A percentile compares a stretch with the other conserved stretches of the same genome.
These are phyloP conservation scores for Parastagonospora nodorum DNA, from an alignment of 2,329 filamentous ascomycete species.

Conservation along the genomic window DNA sequence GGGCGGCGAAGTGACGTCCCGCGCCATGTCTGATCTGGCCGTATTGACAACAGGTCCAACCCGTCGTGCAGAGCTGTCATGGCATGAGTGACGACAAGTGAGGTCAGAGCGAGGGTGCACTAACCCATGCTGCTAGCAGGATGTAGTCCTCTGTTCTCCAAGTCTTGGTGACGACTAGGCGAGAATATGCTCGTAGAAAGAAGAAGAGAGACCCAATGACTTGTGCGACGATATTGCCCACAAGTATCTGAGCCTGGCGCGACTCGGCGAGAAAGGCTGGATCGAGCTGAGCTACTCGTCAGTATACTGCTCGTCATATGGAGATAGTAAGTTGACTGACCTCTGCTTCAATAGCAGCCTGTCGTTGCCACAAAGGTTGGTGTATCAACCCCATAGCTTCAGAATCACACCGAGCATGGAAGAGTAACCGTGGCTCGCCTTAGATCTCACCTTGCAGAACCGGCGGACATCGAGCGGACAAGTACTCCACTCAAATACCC, in stretches of 20 bases:
- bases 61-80: constrained; percentile 19
- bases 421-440: no score
- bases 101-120: background rate
- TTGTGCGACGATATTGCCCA: constrained; percentile 22
- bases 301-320: background rate
- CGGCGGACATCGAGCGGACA: background rate
- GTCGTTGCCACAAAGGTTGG: background rate
- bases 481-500: background rate
- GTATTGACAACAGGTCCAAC: constrained; percentile 27
- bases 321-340: background rate
- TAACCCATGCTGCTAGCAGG: constrained; percentile 23
- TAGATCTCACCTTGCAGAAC: background rate
- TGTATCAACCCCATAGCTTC: background rate
- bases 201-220: constrained; percentile 21
- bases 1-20: constrained; percentile 18
- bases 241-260: constrained; percentile 19
- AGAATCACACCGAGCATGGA: no score
- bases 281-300: background rate
- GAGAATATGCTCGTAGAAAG: constrained; percentile 24
- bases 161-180: constrained; percentile 15
- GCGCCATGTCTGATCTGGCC: constrained; percentile 21
- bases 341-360: background rate
- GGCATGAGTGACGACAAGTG: background rate
- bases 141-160: constrained; percentile 25
- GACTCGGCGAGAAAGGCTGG: constrained; percentile 11